phyloP scores from a whole-genome alignment of 768 basidiomycete species.

The Tulasnella calospora region DNA sequence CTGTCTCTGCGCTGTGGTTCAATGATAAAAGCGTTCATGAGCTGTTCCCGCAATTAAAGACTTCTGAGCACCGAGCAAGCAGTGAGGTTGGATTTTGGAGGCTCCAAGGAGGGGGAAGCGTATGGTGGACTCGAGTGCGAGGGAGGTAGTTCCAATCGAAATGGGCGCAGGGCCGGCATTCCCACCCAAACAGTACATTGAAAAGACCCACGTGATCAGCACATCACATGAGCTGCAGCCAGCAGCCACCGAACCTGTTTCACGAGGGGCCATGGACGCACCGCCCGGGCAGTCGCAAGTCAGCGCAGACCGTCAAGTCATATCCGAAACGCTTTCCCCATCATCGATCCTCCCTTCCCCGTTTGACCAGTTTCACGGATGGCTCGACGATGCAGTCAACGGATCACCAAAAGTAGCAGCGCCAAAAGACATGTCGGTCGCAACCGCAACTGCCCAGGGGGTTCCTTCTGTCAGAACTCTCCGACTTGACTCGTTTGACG shows the following conservation, averaged over 20 bases:
- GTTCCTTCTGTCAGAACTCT: constrained; percentile 87
- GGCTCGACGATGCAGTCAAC: constrained; percentile 29
- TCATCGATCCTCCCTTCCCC: constrained; percentile 59
- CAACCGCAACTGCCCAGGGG: constrained; percentile 63
- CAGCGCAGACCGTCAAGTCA: constrained; percentile 56
- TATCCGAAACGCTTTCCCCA: constrained; percentile 61
- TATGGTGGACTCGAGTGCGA: too few relatives aligned
- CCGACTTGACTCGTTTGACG: constrained; percentile 85
- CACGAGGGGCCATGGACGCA: background rate
- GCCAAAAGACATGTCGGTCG: constrained; percentile 75
- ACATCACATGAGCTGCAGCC: too few relatives aligned
- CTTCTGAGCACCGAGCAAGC: too few relatives aligned
- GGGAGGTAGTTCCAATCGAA: too few relatives aligned
- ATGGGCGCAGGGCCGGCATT: too few relatives aligned
- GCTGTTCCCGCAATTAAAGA: too few relatives aligned
- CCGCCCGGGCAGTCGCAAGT: background rate
- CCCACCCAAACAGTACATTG: too few relatives aligned
- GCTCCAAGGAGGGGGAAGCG: too few relatives aligned
- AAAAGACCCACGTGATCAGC: too few relatives aligned
- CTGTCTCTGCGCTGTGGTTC: background rate
- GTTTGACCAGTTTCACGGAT: constrained; percentile 75
- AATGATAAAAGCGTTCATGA: too few relatives aligned
- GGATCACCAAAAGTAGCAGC: background rate
- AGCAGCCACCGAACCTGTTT: too few relatives aligned
- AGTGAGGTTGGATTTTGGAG: too few relatives aligned